These are phyloP conservation scores for Porphyrellus sp. DNA, from an alignment of 1,284 basidiomycete genomes.

Conservation along the genomic window DNA sequence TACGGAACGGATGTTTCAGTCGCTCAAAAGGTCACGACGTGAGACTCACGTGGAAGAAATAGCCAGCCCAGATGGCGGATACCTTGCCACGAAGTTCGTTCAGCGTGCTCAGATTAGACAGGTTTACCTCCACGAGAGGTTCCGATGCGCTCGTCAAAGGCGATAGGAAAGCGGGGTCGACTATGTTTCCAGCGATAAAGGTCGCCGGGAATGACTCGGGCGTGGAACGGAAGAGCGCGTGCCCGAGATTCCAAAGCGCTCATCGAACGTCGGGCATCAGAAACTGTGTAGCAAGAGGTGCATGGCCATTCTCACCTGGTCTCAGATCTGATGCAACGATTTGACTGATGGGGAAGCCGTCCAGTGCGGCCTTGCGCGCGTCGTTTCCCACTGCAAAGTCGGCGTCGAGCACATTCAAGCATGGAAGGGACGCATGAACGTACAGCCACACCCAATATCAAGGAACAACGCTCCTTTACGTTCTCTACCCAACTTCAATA, in stretches of 20 bases:
- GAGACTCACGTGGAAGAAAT: conserved; percentile 41
- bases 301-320: conserved; percentile 12
- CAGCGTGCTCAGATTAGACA: conserved; percentile 32
- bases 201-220: conserved; percentile 32
- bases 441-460: too few relatives aligned
- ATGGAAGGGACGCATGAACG: too few relatives aligned
- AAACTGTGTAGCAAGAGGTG: neutral
- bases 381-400: conserved; percentile 21
- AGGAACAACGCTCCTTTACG: too few relatives aligned
- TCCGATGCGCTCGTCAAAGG: neutral
- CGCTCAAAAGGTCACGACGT: neutral
- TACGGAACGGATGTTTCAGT: neutral
- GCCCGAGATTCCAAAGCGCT: conserved; percentile 37
- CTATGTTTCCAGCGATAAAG: conserved; percentile 35
- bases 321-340: conserved; percentile 24
- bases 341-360: conserved; percentile 24
- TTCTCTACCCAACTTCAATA: too few relatives aligned
- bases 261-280: neutral
- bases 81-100: conserved; percentile 38
- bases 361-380: conserved; percentile 15
- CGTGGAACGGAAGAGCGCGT: conserved; percentile 34
- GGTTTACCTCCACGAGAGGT: conserved; percentile 8
- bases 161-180: conserved; percentile 25
- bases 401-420: neutral
- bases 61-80: conserved; percentile 38